Conservation (phyloP, 306 rosid genomes). For the Gastrolobium villosum region DNA sequence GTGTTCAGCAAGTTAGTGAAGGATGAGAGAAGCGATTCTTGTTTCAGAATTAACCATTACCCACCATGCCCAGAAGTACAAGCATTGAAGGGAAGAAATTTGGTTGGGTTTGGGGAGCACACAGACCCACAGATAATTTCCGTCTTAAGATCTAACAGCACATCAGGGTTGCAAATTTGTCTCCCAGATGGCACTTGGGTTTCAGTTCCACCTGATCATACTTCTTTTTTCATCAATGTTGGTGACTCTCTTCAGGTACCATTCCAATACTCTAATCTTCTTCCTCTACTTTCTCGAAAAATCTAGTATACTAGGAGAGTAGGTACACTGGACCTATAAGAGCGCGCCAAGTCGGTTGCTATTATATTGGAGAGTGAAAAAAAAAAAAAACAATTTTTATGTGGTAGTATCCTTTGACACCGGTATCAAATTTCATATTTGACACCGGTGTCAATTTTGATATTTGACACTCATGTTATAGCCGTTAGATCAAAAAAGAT, state of each 20-base stretch:
- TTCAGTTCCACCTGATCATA: slow-evolving; percentile 73
- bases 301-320: no score
- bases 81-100: slow-evolving; percentile 53
- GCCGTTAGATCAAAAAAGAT: no score
- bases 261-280: no score
- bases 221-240: slow-evolving; percentile 77
- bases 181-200: slow-evolving; percentile 82
- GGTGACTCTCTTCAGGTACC: slow-evolving; percentile 86
- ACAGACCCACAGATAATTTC: slow-evolving; percentile 94
- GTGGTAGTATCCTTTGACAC: no score
- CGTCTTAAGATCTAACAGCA: slow-evolving; percentile 77
- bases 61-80: slow-evolving; percentile 73
- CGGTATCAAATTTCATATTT: no score
- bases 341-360: no score
- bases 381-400: no score
- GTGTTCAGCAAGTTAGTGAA: slow-evolving; percentile 60
- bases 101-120: slow-evolving; percentile 93
- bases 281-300: no score
- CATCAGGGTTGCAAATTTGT: slow-evolving; percentile 81
- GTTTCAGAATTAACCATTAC: slow-evolving; percentile 78
- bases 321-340: no score
- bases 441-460: no score
- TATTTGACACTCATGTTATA: no score
- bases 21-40: slow-evolving; percentile 73
- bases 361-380: no score